Base-by-base conservation (phyloP, 441 rosid genomes). In the Brassica balearica region DNA sequence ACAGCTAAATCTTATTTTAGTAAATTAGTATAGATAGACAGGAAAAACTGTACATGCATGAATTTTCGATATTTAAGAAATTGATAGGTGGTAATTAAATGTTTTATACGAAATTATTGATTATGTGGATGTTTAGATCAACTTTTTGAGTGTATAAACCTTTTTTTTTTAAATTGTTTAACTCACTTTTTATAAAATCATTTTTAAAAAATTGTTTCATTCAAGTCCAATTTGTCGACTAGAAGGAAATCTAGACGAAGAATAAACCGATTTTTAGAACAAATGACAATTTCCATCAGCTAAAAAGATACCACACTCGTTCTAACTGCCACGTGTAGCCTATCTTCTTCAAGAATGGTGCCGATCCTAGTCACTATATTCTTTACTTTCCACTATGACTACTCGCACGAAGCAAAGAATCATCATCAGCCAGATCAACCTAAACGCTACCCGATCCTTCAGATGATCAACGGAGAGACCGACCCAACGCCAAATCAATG, bases 311-410 rank as follows among this genome's bases (percentile, higher is more conserved):
- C 55, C 7, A 65, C 32, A 75, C 63, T 71, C 80, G 51, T 51
- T 60, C 0, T 11, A 7, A 46, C 10, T 29, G 73, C 76, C 80
- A 76, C 82, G 79, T 79, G 79, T 69, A 64, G 12, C 75, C 75
- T 74, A 79, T 79, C 82, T 79, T 74, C 75, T 69, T 62, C 77
- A 17, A 80, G 68, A 67, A 80, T 80, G 32, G 73, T 76, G 80
- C 80, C 9, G 15, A 8, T 70, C 77, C 77, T 76, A 59, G 65
- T 71, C 80, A 75, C 60, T 2, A 34, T 32, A 71, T 75, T 75
- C 17, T 72, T 80, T 15, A 38, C 77, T 32, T 23, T 41, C 77
- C 71, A 43, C 60, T 75, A 70, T n/a, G 55, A 78, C 23, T 9
- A 32, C 73, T 71, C 73, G 32, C 29, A 71, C 41, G 22, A 71